phyloP scores from a whole-genome alignment of 2,329 filamentous ascomycete genomes.

The Fusarium torreyae region DNA sequence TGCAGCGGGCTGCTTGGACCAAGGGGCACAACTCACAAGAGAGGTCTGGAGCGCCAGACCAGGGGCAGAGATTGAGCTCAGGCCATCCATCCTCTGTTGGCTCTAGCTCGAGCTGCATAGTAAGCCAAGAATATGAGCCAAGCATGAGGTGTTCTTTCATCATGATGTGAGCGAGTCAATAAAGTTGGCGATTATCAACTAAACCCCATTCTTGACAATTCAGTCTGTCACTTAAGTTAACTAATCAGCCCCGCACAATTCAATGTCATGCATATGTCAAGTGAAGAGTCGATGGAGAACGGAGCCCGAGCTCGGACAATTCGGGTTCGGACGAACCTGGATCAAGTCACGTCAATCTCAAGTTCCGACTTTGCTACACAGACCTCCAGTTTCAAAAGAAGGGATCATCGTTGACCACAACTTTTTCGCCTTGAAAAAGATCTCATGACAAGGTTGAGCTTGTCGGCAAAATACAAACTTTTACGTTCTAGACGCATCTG shows the following conservation, averaged over 20 bases:
- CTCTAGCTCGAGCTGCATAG: conserved; percentile 25
- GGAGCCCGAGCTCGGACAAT: conserved; percentile 22
- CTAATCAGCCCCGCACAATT: conserved; percentile 28
- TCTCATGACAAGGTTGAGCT: conserved; percentile 21
- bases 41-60: conserved; percentile 9
- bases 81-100: conserved; percentile 26
- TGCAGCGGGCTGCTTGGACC: conserved; percentile 35
- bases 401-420: conserved; percentile 21
- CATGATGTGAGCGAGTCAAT: conserved; percentile 31
- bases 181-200: conserved; percentile 9
- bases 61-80: conserved; percentile 10
- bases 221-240: conserved; percentile 4
- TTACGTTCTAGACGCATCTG: conserved; percentile 24
- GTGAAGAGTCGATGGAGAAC: conserved; percentile 16
- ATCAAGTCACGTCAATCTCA: conserved; percentile 2
- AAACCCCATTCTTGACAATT: neutral
- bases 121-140: conserved; percentile 33
- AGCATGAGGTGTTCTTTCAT: conserved; percentile 32
- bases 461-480: conserved; percentile 11
- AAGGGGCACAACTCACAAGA: conserved; percentile 41
- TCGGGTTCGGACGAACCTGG: conserved; percentile 12
- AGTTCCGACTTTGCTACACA: neutral
- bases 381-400: conserved; percentile 1
- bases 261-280: conserved; percentile 33
- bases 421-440: neutral